Evolutionary conservation across 345 rosid species (phyloP), one percentile per base, ranked within the genome.

Genomic region (Raphanus sativus): DNA sequence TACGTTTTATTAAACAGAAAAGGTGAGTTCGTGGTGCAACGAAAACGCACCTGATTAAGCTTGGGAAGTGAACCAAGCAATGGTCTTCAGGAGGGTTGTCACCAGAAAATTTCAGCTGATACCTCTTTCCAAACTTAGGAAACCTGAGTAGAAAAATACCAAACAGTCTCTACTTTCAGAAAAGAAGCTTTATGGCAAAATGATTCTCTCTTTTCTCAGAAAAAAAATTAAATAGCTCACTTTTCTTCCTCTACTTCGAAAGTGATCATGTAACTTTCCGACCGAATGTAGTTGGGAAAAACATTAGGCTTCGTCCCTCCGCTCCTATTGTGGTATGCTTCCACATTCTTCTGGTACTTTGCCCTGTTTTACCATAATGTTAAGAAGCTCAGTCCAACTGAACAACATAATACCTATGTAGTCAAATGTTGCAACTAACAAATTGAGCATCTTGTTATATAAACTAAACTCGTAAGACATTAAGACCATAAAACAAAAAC

Each of bases 21-120:
- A 17, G 34, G 36, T 21, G 15, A 72, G 74, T 36, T 24, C 56
- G 11, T 60, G 58, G 59, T 21, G 67, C 50, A 0, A 40, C 2
- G 21, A 64, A 69, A 62, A 71, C 42, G 66, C 71, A 92, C 99
- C 93, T 87, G 84, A 95, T 92, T 83, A 95, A 85, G 86, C 99
- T 92, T 17, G 98, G 97, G 80, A 95, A 95, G 85, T 95, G 99
- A 86, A 95, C 99, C 87, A 95, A 87, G 80, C 96, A 92, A 77
- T 89, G 90, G 71, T 90, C 89, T 86, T 92, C 97, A 26, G 89
- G 85, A 54, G 87, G 67, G 32, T 76, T 58, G 50, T 95, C 99
- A 78, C 90, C 91, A 48, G 99, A 86, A 84, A 95, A 90, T 79
- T 89, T 92, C 69, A 95, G 85, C 65, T 92, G 98, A 86, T 89